Evolutionary conservation across 2,329 filamentous ascomycete species (phyloP).

Genomic region (Anisogramma anomala): DNA sequence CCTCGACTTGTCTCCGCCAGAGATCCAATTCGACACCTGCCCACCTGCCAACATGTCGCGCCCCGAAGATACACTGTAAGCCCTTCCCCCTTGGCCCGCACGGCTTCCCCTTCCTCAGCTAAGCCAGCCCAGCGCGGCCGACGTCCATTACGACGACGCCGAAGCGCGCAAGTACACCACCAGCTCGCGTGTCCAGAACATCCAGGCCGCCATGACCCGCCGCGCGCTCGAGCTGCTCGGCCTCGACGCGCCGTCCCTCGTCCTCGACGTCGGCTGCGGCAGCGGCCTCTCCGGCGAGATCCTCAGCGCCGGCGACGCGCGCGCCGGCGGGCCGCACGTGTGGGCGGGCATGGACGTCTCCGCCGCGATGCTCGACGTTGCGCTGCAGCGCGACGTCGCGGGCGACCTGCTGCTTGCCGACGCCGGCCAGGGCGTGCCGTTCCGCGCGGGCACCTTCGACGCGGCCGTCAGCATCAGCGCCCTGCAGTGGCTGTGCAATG

Average conservation of each 20-base stretch:
- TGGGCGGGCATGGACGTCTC: conserved; percentile 98
- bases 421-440: conserved; percentile 90
- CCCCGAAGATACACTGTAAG: conserved; percentile 86
- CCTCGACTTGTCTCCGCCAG: no score
- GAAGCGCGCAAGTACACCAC: conserved; percentile 98
- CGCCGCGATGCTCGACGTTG: conserved; percentile 91
- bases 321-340: conserved; percentile 73
- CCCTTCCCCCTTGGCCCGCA: conserved; percentile 12
- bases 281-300: conserved; percentile 92
- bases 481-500: conserved; percentile 98
- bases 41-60: conserved; percentile 59
- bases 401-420: conserved; percentile 91
- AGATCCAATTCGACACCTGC: not conserved
- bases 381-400: conserved; percentile 80
- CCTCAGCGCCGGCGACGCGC: conserved; percentile 56
- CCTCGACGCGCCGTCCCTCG: conserved; percentile 66
- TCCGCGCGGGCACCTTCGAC: conserved; percentile 84
- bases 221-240: conserved; percentile 86
- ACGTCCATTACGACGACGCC: conserved; percentile 93
- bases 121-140: conserved; percentile 56
- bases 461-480: conserved; percentile 90
- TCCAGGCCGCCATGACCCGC: conserved; percentile 89
- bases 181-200: conserved; percentile 85
- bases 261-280: conserved; percentile 95
- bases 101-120: conserved; percentile 15